Evolutionary conservation across 192 early-diverging fungal species (phyloP).

Genomic region (Chytriomyces sp.): DNA sequence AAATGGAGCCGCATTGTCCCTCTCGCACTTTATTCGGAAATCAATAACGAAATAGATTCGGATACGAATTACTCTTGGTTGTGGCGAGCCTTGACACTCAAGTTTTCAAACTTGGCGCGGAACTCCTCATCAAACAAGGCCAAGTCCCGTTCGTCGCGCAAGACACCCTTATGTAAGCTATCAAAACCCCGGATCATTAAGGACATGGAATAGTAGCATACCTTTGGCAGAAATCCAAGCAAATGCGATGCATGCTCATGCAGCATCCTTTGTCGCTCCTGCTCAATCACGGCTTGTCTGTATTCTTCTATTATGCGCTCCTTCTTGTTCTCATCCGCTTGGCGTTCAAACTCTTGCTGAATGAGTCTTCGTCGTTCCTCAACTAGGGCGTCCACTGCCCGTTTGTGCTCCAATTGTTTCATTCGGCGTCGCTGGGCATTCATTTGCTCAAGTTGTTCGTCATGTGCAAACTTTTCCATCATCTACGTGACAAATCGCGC

Average conservation of each 20-base stretch:
- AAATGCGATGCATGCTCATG: slow-evolving; percentile 62
- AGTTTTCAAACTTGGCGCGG: slow-evolving; percentile 46
- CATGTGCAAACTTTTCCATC: slow-evolving; percentile 62
- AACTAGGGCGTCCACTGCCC: slow-evolving; percentile 58
- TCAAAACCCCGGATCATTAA: slow-evolving; percentile 3
- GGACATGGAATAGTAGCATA: slow-evolving; percentile 5
- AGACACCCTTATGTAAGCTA: no score
- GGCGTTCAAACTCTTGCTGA: slow-evolving; percentile 38
- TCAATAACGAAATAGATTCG: no score
- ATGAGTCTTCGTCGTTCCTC: slow-evolving; percentile 48
- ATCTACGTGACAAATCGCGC: slow-evolving; percentile 31
- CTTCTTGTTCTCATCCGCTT: slow-evolving; percentile 37
- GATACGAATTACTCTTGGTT: no score
- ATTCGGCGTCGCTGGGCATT: slow-evolving; percentile 54
- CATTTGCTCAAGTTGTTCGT: slow-evolving; percentile 61
- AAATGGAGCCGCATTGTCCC: no score
- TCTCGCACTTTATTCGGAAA: no score
- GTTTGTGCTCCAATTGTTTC: slow-evolving; percentile 62
- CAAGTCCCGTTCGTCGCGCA: slow-evolving; percentile 58
- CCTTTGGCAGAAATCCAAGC: slow-evolving; percentile 61
- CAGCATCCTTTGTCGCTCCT: slow-evolving; percentile 61
- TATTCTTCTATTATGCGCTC: slow-evolving; percentile 54
- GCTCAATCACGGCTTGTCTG: slow-evolving; percentile 58
- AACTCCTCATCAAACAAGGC: slow-evolving; percentile 66
- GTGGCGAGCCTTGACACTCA: no score